Base-by-base conservation (phyloP, 495 filamentous ascomycete species). In the Evernia prunastri region DNA sequence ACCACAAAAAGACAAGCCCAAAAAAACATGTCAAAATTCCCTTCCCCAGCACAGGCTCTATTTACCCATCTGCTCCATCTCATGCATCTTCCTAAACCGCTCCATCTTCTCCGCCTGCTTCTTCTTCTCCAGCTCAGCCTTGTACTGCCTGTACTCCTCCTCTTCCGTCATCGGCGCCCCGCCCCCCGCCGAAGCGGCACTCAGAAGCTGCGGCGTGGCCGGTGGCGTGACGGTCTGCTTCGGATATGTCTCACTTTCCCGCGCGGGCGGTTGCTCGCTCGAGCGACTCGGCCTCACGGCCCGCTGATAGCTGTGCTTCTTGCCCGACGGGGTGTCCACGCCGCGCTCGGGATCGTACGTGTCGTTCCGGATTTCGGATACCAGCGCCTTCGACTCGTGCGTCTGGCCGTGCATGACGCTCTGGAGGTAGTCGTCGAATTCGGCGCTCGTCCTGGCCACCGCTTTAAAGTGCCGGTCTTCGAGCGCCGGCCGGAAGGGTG, bases 371-470 rank as follows among this genome's bases (percentile, higher is more conserved):
- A 51, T 51, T 25, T 51, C 47, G 3, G 7, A 29, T 0, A 43
- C 10, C 20, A 25, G 37, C 37, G 58, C 58, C 37, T 59, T 42
- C n/a, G 42, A 25, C 29, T 39, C 35, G 18, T 59, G 42, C 9
- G 25, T 45, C 42, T 42, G 36, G 37, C 57, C 47, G 4, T 40
- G 36, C 39, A 65, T 53, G 42, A 60, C 58, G 15, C 60, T 47
- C 31, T 65, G 29, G 27, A 65, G 36, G 36, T 65, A 65, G 31
- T 65, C 56, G 42, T 65, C 56, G 58, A 65, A 65, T 18, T 65
- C 39, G 1, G 35, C 29, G 63, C 49, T 58, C 33, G 63, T 58
- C 17, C 54, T 33, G 18, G 63, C 63, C 15, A 65, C 63, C 18
- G 31, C 45, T 3, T 61, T 18, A n/a, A 65, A 59, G 35, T 65